Evolutionary conservation across 768 basidiomycete genomes (phyloP).

Genomic region (Calocybe cyanea): DNA sequence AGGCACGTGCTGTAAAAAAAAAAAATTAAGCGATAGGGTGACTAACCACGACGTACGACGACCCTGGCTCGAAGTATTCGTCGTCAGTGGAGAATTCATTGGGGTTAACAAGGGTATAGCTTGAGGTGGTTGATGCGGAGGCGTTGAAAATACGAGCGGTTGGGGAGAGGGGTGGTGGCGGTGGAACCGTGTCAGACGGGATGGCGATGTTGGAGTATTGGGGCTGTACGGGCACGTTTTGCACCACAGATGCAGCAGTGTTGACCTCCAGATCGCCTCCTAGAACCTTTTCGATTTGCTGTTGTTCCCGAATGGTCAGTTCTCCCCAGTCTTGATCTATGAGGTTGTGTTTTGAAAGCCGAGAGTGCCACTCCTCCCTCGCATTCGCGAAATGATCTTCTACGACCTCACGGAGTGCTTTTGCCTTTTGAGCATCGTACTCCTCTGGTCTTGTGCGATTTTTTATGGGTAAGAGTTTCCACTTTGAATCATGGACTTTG

Average conservation of each 20-base stretch:
- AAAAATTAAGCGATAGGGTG: neutral
- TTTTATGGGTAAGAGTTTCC: slow-evolving; percentile 17
- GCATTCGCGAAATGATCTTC: slow-evolving; percentile 29
- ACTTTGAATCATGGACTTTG: slow-evolving; percentile 26
- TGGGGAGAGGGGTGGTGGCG: slow-evolving; percentile 28
- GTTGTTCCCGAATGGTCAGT: slow-evolving; percentile 34
- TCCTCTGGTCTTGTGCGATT: slow-evolving; percentile 27
- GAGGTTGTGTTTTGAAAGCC: slow-evolving; percentile 30
- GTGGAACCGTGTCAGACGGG: slow-evolving; percentile 10
- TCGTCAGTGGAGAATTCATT: slow-evolving; percentile 38
- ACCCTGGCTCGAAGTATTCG: slow-evolving; percentile 22
- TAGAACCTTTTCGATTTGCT: slow-evolving; percentile 31
- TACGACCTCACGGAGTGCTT: slow-evolving; percentile 24
- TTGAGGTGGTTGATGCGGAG: slow-evolving; percentile 33
- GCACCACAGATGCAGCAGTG: slow-evolving; percentile 15
- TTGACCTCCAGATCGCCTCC: slow-evolving; percentile 33
- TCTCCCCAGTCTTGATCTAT: slow-evolving; percentile 41
- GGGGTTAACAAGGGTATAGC: slow-evolving; percentile 43
- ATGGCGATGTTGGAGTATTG: slow-evolving; percentile 15
- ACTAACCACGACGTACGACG: slow-evolving; percentile 25
- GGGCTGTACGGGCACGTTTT: slow-evolving; percentile 15
- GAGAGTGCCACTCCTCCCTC: slow-evolving; percentile 38
- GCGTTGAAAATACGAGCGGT: slow-evolving; percentile 31
- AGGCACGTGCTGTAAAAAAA: slow-evolving; percentile 11
- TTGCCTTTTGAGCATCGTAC: slow-evolving; percentile 25